phyloP scores from a whole-genome alignment of 345 rosid species.

The Rhizophora mangle region DNA sequence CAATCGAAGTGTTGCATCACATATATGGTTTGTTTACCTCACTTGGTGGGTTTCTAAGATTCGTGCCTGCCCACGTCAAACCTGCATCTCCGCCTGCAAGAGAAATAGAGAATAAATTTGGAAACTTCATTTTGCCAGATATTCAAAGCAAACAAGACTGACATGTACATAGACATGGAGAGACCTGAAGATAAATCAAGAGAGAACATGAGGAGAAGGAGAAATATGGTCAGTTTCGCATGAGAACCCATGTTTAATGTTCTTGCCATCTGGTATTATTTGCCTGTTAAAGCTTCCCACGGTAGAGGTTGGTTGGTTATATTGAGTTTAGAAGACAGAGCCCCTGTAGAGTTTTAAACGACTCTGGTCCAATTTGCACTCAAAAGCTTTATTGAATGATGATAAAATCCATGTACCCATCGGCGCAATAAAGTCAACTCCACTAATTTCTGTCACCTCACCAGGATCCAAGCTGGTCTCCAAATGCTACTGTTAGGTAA shows the following conservation, averaged over 20 bases:
- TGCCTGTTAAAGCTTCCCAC: background rate
- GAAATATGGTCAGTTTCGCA: conserved; percentile 16
- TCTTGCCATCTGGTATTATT: background rate
- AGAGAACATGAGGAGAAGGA: conserved; percentile 19
- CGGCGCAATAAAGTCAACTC: conserved; percentile 13
- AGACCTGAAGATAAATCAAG: conserved; percentile 22
- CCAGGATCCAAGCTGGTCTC: background rate
- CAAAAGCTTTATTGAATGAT: conserved; percentile 28
- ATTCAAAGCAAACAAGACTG: background rate
- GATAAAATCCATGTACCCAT: conserved; percentile 21
- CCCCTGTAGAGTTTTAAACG: background rate
- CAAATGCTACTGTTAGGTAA: conserved; percentile 7
- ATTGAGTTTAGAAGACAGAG: conserved; percentile 14
- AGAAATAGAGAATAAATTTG: background rate
- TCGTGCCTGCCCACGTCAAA: background rate
- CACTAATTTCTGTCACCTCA: conserved; percentile 18
- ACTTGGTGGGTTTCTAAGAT: background rate
- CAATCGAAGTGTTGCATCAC: too few species aligned
- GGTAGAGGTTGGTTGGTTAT: conserved; percentile 21
- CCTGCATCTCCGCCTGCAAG: conserved; percentile 18
- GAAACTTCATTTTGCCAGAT: background rate
- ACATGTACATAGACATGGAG: background rate
- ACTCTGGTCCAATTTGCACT: conserved; percentile 29
- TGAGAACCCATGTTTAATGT: conserved; percentile 17
- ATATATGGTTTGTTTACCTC: conserved; percentile 18